phyloP scores from a whole-genome alignment of 306 rosid genomes.

The Bauhinia variegata region DNA sequence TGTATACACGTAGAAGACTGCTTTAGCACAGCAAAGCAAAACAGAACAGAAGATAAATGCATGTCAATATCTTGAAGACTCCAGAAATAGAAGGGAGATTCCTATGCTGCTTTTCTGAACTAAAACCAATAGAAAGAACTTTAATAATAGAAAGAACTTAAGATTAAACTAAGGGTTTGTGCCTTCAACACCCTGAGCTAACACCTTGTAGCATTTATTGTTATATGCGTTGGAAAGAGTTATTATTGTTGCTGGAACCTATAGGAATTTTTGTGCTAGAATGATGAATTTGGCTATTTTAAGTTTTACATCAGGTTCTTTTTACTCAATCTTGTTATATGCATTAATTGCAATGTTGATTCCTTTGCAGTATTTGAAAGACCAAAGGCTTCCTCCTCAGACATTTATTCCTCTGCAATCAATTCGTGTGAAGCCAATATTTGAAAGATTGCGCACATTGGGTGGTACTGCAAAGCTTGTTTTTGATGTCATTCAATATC shows the following conservation, averaged over 20 bases:
- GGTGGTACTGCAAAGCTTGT: conserved; percentile 86
- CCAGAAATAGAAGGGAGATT: neutral
- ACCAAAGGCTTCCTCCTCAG: conserved; percentile 99
- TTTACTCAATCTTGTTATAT: conserved; percentile 21
- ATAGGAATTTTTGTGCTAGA: conserved; percentile 18
- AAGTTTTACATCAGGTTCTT: conserved; percentile 1
- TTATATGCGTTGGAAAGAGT: neutral
- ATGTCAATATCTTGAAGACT: conserved; percentile 24
- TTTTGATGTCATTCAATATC: conserved; percentile 97
- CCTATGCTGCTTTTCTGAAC: conserved; percentile 4
- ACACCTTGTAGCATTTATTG: neutral
- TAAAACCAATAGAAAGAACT: neutral
- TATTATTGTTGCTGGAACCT: conserved; percentile 22
- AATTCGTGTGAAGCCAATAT: conserved; percentile 87
- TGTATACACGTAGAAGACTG: neutral
- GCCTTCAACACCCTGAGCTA: conserved; percentile 17
- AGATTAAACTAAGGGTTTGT: neutral
- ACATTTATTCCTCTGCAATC: conserved; percentile 99
- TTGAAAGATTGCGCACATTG: conserved; percentile 87
- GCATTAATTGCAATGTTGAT: conserved; percentile 27
- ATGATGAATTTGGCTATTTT: conserved; percentile 20
- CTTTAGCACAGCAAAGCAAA: conserved; percentile 7
- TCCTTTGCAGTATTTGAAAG: conserved; percentile 90
- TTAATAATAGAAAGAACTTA: neutral
- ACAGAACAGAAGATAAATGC: neutral